phyloP scores from a whole-genome alignment of 805 yeast species.

The Ogataea glucozyma region DNA sequence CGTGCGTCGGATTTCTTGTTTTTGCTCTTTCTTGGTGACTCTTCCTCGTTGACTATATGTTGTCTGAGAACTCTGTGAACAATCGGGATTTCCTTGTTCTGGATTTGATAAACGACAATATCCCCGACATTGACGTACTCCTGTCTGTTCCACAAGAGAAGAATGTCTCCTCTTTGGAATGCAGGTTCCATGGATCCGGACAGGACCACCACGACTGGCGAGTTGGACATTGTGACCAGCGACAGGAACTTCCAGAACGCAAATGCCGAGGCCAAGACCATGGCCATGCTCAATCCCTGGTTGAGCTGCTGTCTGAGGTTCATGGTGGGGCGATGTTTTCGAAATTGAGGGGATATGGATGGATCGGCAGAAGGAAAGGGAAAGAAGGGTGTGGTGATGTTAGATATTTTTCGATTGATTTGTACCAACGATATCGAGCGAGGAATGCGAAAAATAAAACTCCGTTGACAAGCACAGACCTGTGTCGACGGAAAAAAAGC shows the following conservation, averaged over 20 bases:
- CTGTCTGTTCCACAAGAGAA: conserved; percentile 88
- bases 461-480: background rate
- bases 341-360: background rate
- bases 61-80: conserved; percentile 93
- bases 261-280: conserved; percentile 84
- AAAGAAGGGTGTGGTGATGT: background rate
- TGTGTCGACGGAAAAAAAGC: background rate
- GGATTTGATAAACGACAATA: conserved; percentile 86
- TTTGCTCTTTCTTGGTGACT: conserved; percentile 19
- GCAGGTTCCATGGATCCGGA: conserved; percentile 99
- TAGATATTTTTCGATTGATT: background rate
- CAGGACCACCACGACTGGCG: conserved; percentile 94
- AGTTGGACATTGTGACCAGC: conserved; percentile 74
- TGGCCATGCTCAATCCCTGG: conserved; percentile 65
- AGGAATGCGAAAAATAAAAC: no score
- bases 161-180: conserved; percentile 94
- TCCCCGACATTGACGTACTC: conserved; percentile 75
- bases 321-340: conserved; percentile 18
- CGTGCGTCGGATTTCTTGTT: no score
- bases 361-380: background rate
- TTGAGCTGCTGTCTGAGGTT: conserved; percentile 32
- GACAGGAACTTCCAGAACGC: conserved; percentile 88
- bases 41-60: conserved; percentile 48
- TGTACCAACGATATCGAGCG: no score
- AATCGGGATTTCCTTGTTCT: conserved; percentile 83